phyloP scores from a whole-genome alignment of 305 asterid genomes.

The Rubia peregrina region DNA sequence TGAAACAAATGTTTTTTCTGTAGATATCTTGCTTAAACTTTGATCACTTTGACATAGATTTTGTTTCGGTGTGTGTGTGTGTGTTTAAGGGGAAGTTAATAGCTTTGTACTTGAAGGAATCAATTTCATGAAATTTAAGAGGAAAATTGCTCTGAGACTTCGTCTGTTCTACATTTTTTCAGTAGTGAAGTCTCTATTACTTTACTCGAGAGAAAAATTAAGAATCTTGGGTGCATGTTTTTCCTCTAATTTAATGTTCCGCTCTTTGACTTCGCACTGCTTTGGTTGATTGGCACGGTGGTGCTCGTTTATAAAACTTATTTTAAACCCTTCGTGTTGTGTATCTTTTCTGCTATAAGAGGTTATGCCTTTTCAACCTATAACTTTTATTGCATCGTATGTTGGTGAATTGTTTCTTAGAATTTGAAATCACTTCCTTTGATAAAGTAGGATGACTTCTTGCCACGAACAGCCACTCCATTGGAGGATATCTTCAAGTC shows the following conservation, averaged over 20 bases:
- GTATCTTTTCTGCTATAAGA: not conserved
- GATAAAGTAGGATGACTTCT: conserved; percentile 72
- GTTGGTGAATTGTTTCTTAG: no score
- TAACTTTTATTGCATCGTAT: not conserved
- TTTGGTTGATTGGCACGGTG: not conserved
- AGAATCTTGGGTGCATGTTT: not conserved
- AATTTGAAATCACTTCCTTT: conserved; percentile 12
- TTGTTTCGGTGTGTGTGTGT: not conserved
- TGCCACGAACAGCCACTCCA: conserved; percentile 91
- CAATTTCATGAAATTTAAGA: not conserved
- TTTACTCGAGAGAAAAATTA: not conserved
- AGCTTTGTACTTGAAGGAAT: not conserved
- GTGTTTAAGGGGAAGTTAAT: not conserved
- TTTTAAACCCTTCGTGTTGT: not conserved
- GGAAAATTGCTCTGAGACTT: not conserved
- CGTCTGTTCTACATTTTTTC: not conserved
- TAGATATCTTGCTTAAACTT: not conserved
- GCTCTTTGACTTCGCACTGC: not conserved
- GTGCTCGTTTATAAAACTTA: not conserved
- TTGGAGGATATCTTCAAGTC: conserved; percentile 89
- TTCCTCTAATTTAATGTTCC: not conserved
- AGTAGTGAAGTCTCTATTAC: not conserved
- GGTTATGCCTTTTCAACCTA: not conserved
- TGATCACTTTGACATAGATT: not conserved
- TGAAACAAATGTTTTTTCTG: no score